A percentile compares a stretch with the other conserved stretches of the same genome.
These are phyloP conservation scores for Trypanosoma brucei DNA, from an alignment of 208 protist species.

Conservation along the genomic window DNA sequence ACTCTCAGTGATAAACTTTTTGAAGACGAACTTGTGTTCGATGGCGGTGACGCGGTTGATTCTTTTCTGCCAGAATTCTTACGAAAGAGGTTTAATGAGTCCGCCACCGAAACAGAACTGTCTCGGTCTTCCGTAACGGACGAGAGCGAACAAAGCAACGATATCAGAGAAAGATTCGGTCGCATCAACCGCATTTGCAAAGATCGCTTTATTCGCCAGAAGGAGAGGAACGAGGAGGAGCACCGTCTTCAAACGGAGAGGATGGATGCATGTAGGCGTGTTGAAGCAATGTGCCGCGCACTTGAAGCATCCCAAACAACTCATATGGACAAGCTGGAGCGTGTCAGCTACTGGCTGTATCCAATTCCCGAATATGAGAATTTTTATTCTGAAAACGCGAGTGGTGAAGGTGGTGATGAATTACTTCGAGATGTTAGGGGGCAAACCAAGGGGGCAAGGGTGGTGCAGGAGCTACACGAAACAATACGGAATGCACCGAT, in stretches of 20 bases:
- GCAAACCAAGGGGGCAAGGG: neutral
- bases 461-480: conserved; percentile 21
- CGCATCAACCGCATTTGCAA: neutral
- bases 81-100: conserved; percentile 1
- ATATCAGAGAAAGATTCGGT: neutral
- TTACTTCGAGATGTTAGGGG: neutral
- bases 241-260: neutral
- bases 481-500: conserved; percentile 54
- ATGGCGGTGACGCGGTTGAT: conserved; percentile 2
- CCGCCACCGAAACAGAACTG: neutral
- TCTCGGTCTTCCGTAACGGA: neutral
- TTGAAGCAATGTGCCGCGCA: conserved; percentile 18
- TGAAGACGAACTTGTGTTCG: conserved; percentile 6
- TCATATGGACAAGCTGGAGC: conserved; percentile 15
- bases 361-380: conserved; percentile 2
- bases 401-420: neutral
- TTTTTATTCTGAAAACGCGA: neutral
- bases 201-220: neutral
- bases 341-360: conserved; percentile 12
- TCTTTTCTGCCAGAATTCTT: conserved; percentile 19
- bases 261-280: neutral
- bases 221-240: conserved; percentile 1
- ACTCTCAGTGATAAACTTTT: conserved; percentile 18
- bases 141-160: neutral
- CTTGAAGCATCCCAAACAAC: conserved; percentile 6